A percentile compares a stretch with the other conserved stretches of the same genome.
Conservation (phyloP, 78 protist genomes). For the Planoprotostelium fungivorum region DNA sequence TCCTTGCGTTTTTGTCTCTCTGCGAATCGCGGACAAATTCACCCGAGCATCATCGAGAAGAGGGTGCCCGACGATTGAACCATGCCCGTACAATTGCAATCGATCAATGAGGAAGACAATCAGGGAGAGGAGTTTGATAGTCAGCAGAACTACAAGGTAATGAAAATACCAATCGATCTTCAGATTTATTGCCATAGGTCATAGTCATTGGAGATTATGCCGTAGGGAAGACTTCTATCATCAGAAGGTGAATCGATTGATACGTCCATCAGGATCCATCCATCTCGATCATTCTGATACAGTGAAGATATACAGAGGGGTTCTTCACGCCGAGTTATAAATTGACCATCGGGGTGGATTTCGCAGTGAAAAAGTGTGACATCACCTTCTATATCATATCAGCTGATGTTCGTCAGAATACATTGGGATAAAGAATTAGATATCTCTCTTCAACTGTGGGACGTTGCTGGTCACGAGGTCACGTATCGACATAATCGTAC, state of each 20-base stretch:
- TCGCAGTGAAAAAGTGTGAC: conserved; percentile 61
- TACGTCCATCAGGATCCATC: too few species aligned
- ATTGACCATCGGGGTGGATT: conserved; percentile 77
- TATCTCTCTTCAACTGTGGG: conserved; percentile 69
- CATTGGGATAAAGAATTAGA: conserved; percentile 23
- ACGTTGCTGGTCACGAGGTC: conserved; percentile 78
- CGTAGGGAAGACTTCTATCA: conserved; percentile 68
- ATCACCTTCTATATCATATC: too few species aligned
- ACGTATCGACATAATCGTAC: not conserved
- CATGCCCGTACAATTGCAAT: too few species aligned
- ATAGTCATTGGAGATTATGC: conserved; percentile 72
- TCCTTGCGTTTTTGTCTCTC: too few species aligned
- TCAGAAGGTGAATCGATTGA: too few species aligned
- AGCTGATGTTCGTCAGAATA: too few species aligned
- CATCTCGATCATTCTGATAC: too few species aligned
- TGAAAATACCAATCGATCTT: not conserved
- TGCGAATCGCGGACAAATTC: too few species aligned
- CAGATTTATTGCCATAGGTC: conserved; percentile 16
- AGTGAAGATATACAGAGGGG: conserved; percentile 65
- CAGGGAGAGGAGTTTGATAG: not conserved
- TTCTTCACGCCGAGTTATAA: conserved; percentile 71
- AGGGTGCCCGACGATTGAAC: too few species aligned
- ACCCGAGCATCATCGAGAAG: too few species aligned
- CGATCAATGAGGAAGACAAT: too few species aligned
- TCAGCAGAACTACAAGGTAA: not conserved